A percentile compares a stretch with the other conserved stretches of the same genome.
These are phyloP conservation scores for Eucalyptus curtisii DNA, from an alignment of 345 rosid species.

Conservation along the genomic window DNA sequence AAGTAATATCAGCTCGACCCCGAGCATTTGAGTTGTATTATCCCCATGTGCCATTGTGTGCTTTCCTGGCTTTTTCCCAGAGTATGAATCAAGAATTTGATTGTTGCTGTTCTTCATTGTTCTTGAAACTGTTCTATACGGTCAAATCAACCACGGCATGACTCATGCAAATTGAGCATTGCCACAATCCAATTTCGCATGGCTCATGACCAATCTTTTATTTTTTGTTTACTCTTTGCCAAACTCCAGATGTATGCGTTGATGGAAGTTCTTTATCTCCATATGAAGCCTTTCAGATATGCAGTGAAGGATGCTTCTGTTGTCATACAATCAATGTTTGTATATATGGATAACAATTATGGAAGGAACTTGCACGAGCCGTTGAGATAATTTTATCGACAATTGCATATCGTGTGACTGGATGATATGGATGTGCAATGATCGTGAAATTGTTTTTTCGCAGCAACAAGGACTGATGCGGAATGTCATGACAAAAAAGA, in stretches of 20 bases:
- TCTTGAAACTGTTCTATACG: not conserved
- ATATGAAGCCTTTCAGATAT: not conserved
- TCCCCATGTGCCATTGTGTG: not conserved
- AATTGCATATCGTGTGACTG: not conserved
- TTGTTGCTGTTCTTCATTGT: not conserved
- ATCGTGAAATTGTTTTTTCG: not conserved
- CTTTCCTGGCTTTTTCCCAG: not conserved
- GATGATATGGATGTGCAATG: not conserved
- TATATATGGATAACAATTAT: not conserved
- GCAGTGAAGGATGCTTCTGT: not conserved
- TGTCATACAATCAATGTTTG: not conserved
- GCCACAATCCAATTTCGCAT: not conserved
- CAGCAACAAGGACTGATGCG: not conserved
- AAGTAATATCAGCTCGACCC: not conserved
- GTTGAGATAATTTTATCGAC: not conserved
- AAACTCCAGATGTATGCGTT: not conserved
- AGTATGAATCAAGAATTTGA: not conserved
- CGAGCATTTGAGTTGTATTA: not conserved
- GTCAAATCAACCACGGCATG: not conserved
- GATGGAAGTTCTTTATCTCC: not conserved
- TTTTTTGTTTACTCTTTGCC: not conserved
- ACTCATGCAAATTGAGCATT: not conserved
- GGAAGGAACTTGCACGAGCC: not conserved
- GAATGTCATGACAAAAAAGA: not conserved
- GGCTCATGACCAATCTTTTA: not conserved